Conservation (phyloP, 805 yeast genomes). For the Peterozyma toletana region DNA sequence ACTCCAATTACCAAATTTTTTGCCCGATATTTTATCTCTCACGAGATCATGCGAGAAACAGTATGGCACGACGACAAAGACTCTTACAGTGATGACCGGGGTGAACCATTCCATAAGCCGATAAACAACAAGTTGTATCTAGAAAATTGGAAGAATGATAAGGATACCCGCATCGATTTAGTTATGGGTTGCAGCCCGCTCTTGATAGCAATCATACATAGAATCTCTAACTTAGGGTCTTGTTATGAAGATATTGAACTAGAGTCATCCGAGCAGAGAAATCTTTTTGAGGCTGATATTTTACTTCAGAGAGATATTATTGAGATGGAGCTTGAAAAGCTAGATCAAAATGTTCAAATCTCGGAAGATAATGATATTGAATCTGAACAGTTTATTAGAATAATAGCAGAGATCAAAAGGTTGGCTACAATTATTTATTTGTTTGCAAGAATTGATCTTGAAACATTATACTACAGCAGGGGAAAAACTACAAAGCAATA, state of each 20-base stretch:
- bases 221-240: constrained; percentile 28
- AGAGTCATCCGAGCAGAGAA: constrained; percentile 12
- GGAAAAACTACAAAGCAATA: no score
- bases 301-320: constrained; percentile 19
- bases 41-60: constrained; percentile 37
- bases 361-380: constrained; percentile 11
- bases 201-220: constrained; percentile 26
- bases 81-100: constrained; percentile 15
- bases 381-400: constrained; percentile 15
- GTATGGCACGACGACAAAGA: no score
- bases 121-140: constrained; percentile 23
- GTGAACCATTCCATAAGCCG: constrained; percentile 8
- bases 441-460: constrained; percentile 26
- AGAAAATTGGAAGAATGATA: constrained; percentile 23
- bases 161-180: constrained; percentile 27
- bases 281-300: constrained; percentile 14
- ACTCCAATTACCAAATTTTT: constrained; percentile 28
- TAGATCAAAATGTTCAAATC: constrained; percentile 17
- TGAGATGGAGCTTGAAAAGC: constrained; percentile 16
- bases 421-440: constrained; percentile 26
- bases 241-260: constrained; percentile 25
- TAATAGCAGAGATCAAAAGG: constrained; percentile 31
- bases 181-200: constrained; percentile 34
- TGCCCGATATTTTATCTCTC: constrained; percentile 29
- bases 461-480: no score